Percentiles rank a stretch among this genome's conserved stretches.
phyloP scores from a whole-genome alignment of 257 asterid species.

The Voacanga thouarsii region DNA sequence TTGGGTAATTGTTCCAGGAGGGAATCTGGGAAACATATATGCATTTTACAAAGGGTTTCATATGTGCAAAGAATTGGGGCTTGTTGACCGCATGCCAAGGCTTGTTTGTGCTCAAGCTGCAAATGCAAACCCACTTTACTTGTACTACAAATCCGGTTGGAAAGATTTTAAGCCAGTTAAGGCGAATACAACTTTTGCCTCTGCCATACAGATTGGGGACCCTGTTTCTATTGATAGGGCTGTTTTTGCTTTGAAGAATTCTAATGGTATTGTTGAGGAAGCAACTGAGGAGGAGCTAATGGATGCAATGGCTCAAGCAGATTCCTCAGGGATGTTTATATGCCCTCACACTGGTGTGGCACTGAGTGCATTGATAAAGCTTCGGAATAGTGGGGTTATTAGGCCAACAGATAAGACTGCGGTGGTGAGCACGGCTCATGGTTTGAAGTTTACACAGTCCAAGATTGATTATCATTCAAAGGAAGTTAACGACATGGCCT shows the following conservation, averaged over 20 bases:
- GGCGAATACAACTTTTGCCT: conserved; percentile 77
- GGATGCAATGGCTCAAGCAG: conserved; percentile 92
- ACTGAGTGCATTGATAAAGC: conserved; percentile 63
- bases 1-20: conserved; percentile 93
- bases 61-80: conserved; percentile 81
- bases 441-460: conserved; percentile 22
- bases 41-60: conserved; percentile 84
- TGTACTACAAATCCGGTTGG: conserved; percentile 76
- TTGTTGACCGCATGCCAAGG: conserved; percentile 70
- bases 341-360: conserved; percentile 97
- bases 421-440: conserved; percentile 23
- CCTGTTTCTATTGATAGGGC: conserved; percentile 93
- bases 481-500: conserved; percentile 38
- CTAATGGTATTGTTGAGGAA: conserved; percentile 79
- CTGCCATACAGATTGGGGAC: conserved; percentile 90
- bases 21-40: conserved; percentile 78
- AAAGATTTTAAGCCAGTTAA: conserved; percentile 69
- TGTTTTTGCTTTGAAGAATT: conserved; percentile 62
- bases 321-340: conserved; percentile 88
- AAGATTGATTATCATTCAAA: conserved; percentile 46
- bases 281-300: conserved; percentile 90
- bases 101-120: conserved; percentile 94
- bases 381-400: conserved; percentile 15
- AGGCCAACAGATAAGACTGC: conserved; percentile 17
- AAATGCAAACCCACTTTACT: conserved; percentile 75